Percentiles rank a stretch among this genome's conserved stretches.
These are phyloP conservation scores for Fusarium sp. DNA, from an alignment of 2,329 filamentous ascomycete species.

Conservation along the genomic window DNA sequence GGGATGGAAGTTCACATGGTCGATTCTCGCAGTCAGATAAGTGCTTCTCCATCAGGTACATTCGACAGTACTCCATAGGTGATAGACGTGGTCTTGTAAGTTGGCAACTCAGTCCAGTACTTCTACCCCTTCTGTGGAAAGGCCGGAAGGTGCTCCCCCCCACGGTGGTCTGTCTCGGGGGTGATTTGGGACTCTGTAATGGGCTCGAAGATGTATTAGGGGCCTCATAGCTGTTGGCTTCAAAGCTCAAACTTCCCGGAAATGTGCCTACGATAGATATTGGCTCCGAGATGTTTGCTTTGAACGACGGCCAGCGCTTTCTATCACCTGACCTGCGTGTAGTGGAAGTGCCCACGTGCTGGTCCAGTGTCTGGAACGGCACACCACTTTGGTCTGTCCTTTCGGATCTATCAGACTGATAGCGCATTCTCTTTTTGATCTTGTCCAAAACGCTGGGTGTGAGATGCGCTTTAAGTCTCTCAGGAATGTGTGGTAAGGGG, in stretches of 20 bases:
- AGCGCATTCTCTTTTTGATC: constrained; percentile 44
- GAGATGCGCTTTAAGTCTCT: constrained; percentile 38
- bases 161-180: not conserved
- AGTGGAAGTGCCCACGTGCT: not conserved
- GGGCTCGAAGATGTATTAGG: not conserved
- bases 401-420: constrained; percentile 30
- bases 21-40: constrained; percentile 41
- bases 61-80: constrained; percentile 54
- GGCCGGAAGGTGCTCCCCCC: not conserved
- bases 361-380: not conserved
- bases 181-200: not conserved
- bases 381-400: constrained; percentile 1
- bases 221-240: not conserved
- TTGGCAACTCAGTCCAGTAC: not conserved
- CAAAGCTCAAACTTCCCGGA: not conserved
- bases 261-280: constrained; percentile 14
- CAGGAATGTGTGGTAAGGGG: constrained; percentile 48
- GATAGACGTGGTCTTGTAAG: constrained; percentile 49
- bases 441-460: constrained; percentile 44
- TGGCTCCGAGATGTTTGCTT: constrained; percentile 41
- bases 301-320: constrained; percentile 29
- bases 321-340: constrained; percentile 7
- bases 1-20: constrained; percentile 45
- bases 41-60: constrained; percentile 50
- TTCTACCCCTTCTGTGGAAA: not conserved